Base-by-base conservation (phyloP, 2,329 filamentous ascomycete species). In the Dactylellina cionopaga region DNA sequence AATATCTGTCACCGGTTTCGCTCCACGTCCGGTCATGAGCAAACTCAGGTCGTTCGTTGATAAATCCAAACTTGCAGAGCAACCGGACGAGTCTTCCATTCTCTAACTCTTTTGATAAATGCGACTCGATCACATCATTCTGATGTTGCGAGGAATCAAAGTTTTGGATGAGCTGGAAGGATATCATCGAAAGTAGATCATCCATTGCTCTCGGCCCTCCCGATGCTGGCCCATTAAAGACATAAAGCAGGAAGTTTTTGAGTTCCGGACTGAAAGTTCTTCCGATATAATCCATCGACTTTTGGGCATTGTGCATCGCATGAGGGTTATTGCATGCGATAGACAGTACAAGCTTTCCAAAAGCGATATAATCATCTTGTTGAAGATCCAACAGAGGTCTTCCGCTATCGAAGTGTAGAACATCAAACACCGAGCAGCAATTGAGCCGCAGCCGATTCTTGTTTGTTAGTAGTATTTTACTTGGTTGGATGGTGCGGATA, bases 1-100 rank as follows among this genome's bases (percentile, higher is more conserved):
- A 90, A 80, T 96, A 98, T 25, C 93, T 88, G 77, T 96, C 92
- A 24, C 94, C 94, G 49, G 91, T 95, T 80, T 98, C 94, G 3
- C 92, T 91, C 94, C 95, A 99, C 51, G 87, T 84, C 0, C 85
- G 83, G 73, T 93, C 90, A 39, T 88, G 88, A 58, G 92, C 90
- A 74, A 90, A 90, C 78, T 98, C 94, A 0, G 90, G 91, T 9
- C 95, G 88, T 80, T 99, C 95, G 78, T 95, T 95, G 79, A 99
- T 88, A 66, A 91, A 86, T 72, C 91, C 92, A 41, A 99, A 83
- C 80, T 99, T 99, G 78, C 92, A 84, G 68, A 91, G 81, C 10
- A 96, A 83, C 13, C 95, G 90, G 25, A 92, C 90, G 0, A 96
- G 81, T 10, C 95, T 88, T 7, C 90, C 93, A 77, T 98, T 98